Base-by-base conservation (phyloP, 2,329 filamentous ascomycete genomes). In the Penicillium sp. region DNA sequence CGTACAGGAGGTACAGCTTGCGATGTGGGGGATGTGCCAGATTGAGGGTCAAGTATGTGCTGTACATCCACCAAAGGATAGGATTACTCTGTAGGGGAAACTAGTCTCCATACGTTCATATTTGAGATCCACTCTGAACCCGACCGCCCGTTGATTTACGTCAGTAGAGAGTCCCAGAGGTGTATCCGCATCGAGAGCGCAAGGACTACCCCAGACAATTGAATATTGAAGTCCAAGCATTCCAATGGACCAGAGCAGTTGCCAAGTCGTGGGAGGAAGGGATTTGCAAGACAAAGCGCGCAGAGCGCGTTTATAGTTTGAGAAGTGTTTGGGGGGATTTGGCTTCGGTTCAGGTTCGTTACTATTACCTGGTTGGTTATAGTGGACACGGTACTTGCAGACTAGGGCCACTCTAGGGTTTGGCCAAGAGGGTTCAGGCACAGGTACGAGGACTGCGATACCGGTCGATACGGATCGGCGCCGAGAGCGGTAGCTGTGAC, bases 241-340 rank as follows among this genome's bases (percentile, higher is more conserved):
- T 53, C 48, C 37, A 26, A 46, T 46, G 2, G 41, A 35, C 16
- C 7, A 45, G 33, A 51, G 46, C 35, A 22, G 29, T 27, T 33
- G 33, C 49, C 55, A 48, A 49, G 33, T 48, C 24, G 7, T 31
- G 14, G 2, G 41, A 44, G 35, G 22, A 37, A 53, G 44, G 48
- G 24, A 47, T 39, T 39, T 39, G 35, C 26, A 45, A 13, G 10
- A 52, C 27, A 49, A 59, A 61, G 58, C 61, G 61, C 61, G 61
- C 56, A 56, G 46, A 59, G 58, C 61, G 60, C 60, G 54, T 61
- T 55, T 57, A 55, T 46, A 43, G 45, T 41, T 41, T 22, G 31
- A 33, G 31, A 22, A 22, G 45, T 53, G 37, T 43, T 27, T 37
- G 35, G 37, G 52, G 16, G 26, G 29, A 35, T 35, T 44, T 31